Evolutionary conservation across 2,329 filamentous ascomycete species (phyloP).

Genomic region (Talaromyces sp.): DNA sequence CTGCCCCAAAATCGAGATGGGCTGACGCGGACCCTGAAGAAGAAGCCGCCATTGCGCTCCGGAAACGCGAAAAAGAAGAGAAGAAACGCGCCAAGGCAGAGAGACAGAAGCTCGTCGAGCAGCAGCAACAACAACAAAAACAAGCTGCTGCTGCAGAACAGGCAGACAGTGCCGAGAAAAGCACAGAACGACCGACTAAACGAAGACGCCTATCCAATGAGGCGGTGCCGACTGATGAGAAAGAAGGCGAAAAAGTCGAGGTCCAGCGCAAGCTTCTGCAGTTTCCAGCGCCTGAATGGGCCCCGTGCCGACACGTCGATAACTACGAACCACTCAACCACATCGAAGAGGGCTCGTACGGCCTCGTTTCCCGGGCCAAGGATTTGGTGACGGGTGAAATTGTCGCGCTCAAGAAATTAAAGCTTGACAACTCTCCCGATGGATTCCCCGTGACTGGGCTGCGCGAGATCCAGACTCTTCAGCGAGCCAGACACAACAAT

Average conservation of each 20-base stretch:
- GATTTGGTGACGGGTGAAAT: constrained; percentile 69
- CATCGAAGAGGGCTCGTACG: constrained; percentile 96
- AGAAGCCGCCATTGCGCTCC: constrained; percentile 60
- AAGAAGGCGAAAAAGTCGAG: constrained; percentile 22
- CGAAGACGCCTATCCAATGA: constrained; percentile 58
- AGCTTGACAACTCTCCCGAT: constrained; percentile 73
- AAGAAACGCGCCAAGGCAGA: constrained; percentile 80
- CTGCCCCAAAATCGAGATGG: constrained; percentile 74
- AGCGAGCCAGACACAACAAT: constrained; percentile 73
- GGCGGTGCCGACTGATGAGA: constrained; percentile 15
- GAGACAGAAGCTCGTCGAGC: constrained; percentile 66
- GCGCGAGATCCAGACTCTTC: constrained; percentile 87
- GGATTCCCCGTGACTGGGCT: constrained; percentile 89
- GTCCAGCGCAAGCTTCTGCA: constrained; percentile 56
- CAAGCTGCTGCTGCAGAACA: constrained; percentile 8
- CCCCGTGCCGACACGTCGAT: constrained; percentile 69
- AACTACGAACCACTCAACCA: constrained; percentile 91
- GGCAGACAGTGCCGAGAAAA: constrained; percentile 16
- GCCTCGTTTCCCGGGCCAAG: constrained; percentile 81
- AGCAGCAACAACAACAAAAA: constrained; percentile 20
- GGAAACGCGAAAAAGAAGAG: constrained; percentile 79
- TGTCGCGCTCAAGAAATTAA: constrained; percentile 89
- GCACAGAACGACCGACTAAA: constrained; percentile 50
- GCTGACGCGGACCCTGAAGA: constrained; percentile 77
- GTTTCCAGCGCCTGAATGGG: constrained; percentile 65